Base-by-base conservation (phyloP, 495 filamentous ascomycete genomes). In the Hypoxylon lienhwacheense region DNA sequence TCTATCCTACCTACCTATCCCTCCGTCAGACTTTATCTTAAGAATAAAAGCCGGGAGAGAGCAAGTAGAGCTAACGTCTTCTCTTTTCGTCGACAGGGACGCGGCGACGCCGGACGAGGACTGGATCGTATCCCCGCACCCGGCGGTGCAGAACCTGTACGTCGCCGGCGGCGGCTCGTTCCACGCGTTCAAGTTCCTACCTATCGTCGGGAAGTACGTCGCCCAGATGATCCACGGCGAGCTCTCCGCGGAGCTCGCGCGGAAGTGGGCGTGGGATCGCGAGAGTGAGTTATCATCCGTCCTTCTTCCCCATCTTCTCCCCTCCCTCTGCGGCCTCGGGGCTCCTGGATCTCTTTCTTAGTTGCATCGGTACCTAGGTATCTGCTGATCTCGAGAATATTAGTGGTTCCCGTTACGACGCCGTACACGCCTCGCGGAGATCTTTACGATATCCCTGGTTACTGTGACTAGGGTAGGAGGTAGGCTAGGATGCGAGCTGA, bases 141-240 rank as follows among this genome's bases (percentile, higher is more conserved):
- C 78, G 0, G 68, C 64, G 22, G 72, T 68, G 17, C 59, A 68
- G 17, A 72, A 73, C 24, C 34, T 74, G 16, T 70, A 70, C 31
- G 44, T 74, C 22, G 70, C 69, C 0, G 61, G 53, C 1, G 69
- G 54, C 14, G 71, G 71, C 7, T 70, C 67, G 22, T 73, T 71
- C 44, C 71, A 74, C 33, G 64, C 61, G 1, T 81, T 66, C 63
- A 81, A 82, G 57, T 81, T 82, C 59, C 70, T 81, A 32, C 79
- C 79, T 0, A 72, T 76, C 5, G 62, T 82, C 20, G 79, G 79
- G 8, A 75, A 81, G 43, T 80, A 81, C 52, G 72, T 82, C 22
- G 68, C 72, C 1, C 65, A 80, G 31, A 76, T 81, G 77, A 58
- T 82, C 5, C 63, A 76, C 31, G 76, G 71, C 1, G 54, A 70